phyloP scores from a whole-genome alignment of 2,329 filamentous ascomycete species.

The Helminthosporium solani region DNA sequence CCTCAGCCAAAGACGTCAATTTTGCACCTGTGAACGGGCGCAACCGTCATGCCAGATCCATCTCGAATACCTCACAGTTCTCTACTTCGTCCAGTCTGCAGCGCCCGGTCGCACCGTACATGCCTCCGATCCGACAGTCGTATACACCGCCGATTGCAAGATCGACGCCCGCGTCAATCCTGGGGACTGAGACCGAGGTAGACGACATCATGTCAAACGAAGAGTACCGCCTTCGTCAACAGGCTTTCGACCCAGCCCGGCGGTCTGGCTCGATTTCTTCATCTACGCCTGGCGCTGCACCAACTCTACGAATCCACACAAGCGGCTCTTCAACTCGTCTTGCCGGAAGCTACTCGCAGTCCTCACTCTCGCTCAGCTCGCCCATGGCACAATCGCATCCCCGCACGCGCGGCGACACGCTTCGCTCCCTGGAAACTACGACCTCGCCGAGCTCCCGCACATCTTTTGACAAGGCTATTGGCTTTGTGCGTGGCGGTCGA shows the following conservation, averaged over 20 bases:
- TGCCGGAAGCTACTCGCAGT: constrained; percentile 52
- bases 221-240: constrained; percentile 44
- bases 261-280: constrained; percentile 50
- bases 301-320: constrained; percentile 38
- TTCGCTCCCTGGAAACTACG: constrained; percentile 50
- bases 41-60: constrained; percentile 53
- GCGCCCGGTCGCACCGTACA: constrained; percentile 53
- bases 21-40: constrained; percentile 45
- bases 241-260: constrained; percentile 41
- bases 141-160: constrained; percentile 55
- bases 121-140: constrained; percentile 57
- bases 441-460: constrained; percentile 56
- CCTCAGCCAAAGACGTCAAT: constrained; percentile 47
- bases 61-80: constrained; percentile 57
- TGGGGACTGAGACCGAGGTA: constrained; percentile 47
- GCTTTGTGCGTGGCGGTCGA: constrained; percentile 51
- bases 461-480: constrained; percentile 58
- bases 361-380: constrained; percentile 52
- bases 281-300: constrained; percentile 35
- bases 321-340: constrained; percentile 49
- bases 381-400: constrained; percentile 31
- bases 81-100: constrained; percentile 52
- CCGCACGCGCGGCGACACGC: constrained; percentile 53
- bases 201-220: constrained; percentile 51
- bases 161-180: constrained; percentile 52